These are phyloP conservation scores for Xylaria sp. DNA, from an alignment of 2,329 filamentous ascomycete genomes.

Conservation along the genomic window DNA sequence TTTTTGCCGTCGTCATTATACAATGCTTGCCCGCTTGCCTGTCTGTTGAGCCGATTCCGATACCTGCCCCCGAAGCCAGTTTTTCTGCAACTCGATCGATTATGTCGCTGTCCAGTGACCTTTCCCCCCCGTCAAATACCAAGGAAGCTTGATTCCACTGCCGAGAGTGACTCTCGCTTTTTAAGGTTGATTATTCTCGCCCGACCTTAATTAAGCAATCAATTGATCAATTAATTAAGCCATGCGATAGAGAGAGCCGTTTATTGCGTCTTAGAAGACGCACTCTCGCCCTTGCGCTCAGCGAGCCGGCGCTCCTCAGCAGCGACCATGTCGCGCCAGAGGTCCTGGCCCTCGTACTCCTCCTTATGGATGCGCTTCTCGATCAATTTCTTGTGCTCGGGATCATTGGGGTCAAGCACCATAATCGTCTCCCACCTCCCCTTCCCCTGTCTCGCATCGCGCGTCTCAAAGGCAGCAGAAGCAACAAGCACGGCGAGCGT, in stretches of 20 bases:
- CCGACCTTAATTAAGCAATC: not conserved
- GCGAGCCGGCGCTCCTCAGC: constrained; percentile 75
- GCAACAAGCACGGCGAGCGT: constrained; percentile 86
- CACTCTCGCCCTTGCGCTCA: constrained; percentile 52
- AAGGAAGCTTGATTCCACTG: not conserved
- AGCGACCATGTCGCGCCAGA: constrained; percentile 93
- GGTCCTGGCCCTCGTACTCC: constrained; percentile 86
- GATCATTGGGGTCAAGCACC: constrained; percentile 83
- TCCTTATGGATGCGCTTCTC: constrained; percentile 91
- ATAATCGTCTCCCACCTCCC: constrained; percentile 87
- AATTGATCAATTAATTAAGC: too few relatives aligned
- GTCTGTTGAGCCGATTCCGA: not conserved
- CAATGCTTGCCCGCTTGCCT: not conserved
- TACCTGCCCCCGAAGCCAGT: too few relatives aligned
- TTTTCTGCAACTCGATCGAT: not conserved
- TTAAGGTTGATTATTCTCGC: not conserved
- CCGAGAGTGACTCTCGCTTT: not conserved
- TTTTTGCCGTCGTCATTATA: not conserved
- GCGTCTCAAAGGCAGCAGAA: constrained; percentile 82
- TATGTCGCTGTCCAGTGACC: not conserved
- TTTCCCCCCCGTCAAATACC: not conserved
- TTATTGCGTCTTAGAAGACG: constrained; percentile 29
- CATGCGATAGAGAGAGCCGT: not conserved
- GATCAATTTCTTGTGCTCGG: constrained; percentile 82
- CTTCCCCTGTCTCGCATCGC: constrained; percentile 79